These are phyloP conservation scores for thale cress (Arabidopsis thaliana) DNA, from an alignment of 345 rosid species.

Conservation along the genomic window DNA sequence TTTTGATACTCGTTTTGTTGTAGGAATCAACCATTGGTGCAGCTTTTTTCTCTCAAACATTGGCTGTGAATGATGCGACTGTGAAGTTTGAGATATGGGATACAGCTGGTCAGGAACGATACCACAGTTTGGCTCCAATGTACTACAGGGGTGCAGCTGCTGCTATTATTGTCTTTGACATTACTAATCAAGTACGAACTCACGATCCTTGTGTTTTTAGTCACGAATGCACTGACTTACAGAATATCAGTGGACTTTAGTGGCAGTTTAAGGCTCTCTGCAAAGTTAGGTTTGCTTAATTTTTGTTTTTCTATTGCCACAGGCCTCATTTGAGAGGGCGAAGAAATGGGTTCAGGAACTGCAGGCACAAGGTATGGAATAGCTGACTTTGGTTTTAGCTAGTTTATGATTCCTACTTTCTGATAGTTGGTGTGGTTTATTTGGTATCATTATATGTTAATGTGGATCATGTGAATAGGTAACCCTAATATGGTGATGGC, in stretches of 20 bases:
- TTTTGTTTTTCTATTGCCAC: conserved; percentile 26
- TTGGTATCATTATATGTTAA: neutral
- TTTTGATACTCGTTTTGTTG: conserved; percentile 22
- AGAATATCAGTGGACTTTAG: neutral
- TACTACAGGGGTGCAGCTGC: conserved; percentile 78
- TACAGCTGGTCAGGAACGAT: conserved; percentile 71
- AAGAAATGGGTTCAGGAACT: conserved; percentile 74
- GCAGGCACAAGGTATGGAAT: conserved; percentile 59
- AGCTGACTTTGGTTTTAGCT: neutral
- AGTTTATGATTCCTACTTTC: conserved; percentile 1
- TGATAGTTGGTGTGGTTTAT: conserved; percentile 1
- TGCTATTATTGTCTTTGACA: conserved; percentile 63
- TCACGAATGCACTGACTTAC: neutral
- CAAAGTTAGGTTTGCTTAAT: conserved; percentile 1
- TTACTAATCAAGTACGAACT: conserved; percentile 49
- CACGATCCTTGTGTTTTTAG: neutral
- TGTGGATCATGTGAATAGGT: conserved; percentile 40
- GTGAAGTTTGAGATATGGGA: conserved; percentile 76
- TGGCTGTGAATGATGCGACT: conserved; percentile 63
- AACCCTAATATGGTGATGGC: conserved; percentile 63
- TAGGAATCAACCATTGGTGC: conserved; percentile 75
- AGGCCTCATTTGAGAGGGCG: conserved; percentile 65
- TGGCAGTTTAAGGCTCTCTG: neutral
- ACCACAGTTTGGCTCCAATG: conserved; percentile 78
- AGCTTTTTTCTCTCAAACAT: conserved; percentile 68